Conservation (phyloP, 208 protist genomes). For the Angomonas deanei region DNA sequence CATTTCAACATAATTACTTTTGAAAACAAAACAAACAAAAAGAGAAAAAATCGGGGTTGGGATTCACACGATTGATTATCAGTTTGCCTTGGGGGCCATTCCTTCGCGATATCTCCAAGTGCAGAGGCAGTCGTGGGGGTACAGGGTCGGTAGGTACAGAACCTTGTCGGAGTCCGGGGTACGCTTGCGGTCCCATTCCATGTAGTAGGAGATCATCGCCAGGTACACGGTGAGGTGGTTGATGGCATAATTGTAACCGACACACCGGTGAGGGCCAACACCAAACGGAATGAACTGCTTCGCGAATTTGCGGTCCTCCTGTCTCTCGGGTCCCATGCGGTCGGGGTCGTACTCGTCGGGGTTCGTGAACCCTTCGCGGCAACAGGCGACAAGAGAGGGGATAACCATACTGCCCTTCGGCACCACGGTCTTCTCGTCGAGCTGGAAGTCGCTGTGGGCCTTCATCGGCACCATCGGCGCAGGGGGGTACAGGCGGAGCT, state of each 20-base stretch:
- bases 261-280: constrained; percentile 88
- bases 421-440: constrained; percentile 75
- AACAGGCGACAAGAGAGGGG: constrained; percentile 87
- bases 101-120: constrained; percentile 60
- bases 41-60: constrained; percentile 9
- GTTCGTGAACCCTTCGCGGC: constrained; percentile 87
- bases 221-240: constrained; percentile 91
- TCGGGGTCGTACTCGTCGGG: constrained; percentile 91
- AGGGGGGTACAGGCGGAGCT: constrained; percentile 69
- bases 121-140: constrained; percentile 84
- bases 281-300: constrained; percentile 93
- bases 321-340: constrained; percentile 82
- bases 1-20: no score
- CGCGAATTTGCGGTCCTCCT: constrained; percentile 84
- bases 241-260: constrained; percentile 93
- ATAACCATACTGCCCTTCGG: constrained; percentile 90
- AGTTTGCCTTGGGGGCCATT: constrained; percentile 13
- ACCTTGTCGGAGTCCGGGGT: constrained; percentile 89
- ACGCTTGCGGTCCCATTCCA: constrained; percentile 72
- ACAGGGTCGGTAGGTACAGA: constrained; percentile 89
- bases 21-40: no score
- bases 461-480: constrained; percentile 84
- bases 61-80: no score
- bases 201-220: constrained; percentile 57
- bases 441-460: constrained; percentile 66